Evolutionary conservation across 2,329 filamentous ascomycete species (phyloP), one percentile per base, ranked within the genome.

Genomic region (Cytospora leucostoma): DNA sequence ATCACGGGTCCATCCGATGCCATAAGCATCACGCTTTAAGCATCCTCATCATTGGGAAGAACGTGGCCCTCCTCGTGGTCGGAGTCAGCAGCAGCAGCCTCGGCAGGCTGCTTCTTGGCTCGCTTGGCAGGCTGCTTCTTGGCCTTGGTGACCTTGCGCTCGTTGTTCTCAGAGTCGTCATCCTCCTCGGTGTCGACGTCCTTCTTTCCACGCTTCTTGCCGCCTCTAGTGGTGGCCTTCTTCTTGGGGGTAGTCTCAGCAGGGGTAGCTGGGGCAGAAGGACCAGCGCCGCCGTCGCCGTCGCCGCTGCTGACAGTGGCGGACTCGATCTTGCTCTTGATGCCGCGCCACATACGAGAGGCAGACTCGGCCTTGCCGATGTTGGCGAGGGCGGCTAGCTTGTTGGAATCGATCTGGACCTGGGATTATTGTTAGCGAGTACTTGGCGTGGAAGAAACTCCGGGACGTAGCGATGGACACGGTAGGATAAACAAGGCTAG

Each of bases 71-170:
- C 27, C 27, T 34, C 38, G 11, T 17, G 12, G 7, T 21, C n/a
- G n/a, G 4, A 27, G 27, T 27, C 27, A 27, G 27, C 27, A 27
- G n/a, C 15, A 21, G 33, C 12, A 54, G 33, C 7, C 15, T 21
- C 34, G n/a, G n/a, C n/a, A 33, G 35, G 5, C 17, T 15, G 3
- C 1, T 12, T 32, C 52, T 54, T 34, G 33, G 33, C 32, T 7
- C 27, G 55, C 56, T 51, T 59, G 6, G 47, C 44, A 8, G 13
- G 19, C 34, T 59, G 50, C 47, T 59, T 59, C 47, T 51, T 38
- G 34, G 7, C n/a, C 7, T 47, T 21, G n/a, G 10, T 19, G 21
- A 3, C n/a, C n/a, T 21, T 19, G 5, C 3, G 27, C 27, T 27
- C 27, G 27, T 27, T 27, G 27, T n/a, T 10, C 19, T 21, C 44